Conservation (phyloP, 1,139 yeast species). For the Yamadazyma conglobata region DNA sequence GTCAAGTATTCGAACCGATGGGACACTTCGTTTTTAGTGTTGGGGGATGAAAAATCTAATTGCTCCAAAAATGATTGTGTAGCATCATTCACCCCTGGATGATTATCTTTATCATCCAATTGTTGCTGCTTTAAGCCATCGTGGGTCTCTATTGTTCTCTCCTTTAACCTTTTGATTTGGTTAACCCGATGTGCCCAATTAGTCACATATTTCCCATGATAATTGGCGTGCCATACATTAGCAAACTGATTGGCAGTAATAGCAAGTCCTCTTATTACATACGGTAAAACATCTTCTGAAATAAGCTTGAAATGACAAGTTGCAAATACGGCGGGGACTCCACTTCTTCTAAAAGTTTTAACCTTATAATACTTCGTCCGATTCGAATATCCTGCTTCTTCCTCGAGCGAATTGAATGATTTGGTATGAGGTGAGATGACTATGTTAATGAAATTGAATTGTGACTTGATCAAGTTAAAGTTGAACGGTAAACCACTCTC, state of each 20-base stretch:
- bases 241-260: constrained; percentile 72
- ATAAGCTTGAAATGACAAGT: constrained; percentile 73
- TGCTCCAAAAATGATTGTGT: constrained; percentile 30
- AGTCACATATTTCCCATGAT: constrained; percentile 45
- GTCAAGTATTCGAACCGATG: constrained; percentile 13
- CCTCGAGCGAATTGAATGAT: constrained; percentile 9
- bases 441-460: constrained; percentile 78
- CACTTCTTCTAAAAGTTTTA: constrained; percentile 59
- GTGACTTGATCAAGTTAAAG: constrained; percentile 69
- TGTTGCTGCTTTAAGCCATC: constrained; percentile 19
- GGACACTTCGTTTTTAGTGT: constrained; percentile 8
- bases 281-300: constrained; percentile 55
- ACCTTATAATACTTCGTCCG: constrained; percentile 47
- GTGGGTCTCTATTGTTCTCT: constrained; percentile 35
- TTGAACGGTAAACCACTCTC: constrained; percentile 66
- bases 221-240: constrained; percentile 59
- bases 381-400: neutral
- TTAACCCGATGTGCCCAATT: constrained; percentile 67
- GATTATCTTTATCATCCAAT: constrained; percentile 10
- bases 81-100: constrained; percentile 18
- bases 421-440: constrained; percentile 66
- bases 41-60: constrained; percentile 19
- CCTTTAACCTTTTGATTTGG: constrained; percentile 51
- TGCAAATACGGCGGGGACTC: constrained; percentile 74
- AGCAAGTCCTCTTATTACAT: constrained; percentile 64